A percentile compares a stretch with the other conserved stretches of the same genome.
Conservation (phyloP, 139 green algal genomes). For the Pycnococcus provasolii region DNA sequence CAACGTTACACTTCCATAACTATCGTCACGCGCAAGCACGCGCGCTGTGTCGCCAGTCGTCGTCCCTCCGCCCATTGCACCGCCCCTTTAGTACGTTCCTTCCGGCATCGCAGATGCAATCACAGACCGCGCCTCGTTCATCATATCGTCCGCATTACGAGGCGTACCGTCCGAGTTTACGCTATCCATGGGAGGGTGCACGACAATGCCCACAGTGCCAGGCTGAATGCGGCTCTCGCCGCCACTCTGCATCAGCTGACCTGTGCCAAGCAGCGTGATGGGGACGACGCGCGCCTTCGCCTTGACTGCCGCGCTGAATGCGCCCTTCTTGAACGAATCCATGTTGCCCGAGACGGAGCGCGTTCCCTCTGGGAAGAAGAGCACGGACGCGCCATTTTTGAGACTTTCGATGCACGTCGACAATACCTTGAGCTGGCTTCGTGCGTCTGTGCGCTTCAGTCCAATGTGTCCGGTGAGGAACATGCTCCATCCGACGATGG, state of each 20-base stretch:
- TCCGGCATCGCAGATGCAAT: no score
- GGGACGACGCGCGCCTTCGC: constrained; percentile 53
- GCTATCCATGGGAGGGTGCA: constrained; percentile 56
- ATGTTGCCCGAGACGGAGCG: constrained; percentile 41
- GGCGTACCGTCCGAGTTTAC: constrained; percentile 13
- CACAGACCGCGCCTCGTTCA: no score
- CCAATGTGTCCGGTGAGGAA: constrained; percentile 89
- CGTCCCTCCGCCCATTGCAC: no score
- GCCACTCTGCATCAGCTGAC: constrained; percentile 70
- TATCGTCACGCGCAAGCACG: no score
- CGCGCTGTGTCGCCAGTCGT: no score
- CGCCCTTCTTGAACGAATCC: constrained; percentile 56
- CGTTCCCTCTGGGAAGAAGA: constrained; percentile 91
- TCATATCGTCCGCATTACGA: no score
- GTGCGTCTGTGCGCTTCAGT: constrained; percentile 78
- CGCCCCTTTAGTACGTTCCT: no score
- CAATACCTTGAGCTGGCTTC: constrained; percentile 73
- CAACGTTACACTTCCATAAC: no score
- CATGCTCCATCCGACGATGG: constrained; percentile 96
- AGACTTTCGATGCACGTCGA: constrained; percentile 72
- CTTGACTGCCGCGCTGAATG: constrained; percentile 88
- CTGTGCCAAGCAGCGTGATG: constrained; percentile 77
- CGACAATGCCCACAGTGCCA: constrained; percentile 59
- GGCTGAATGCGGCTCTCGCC: constrained; percentile 59
- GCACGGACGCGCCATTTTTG: constrained; percentile 47